Base-by-base conservation (phyloP, 208 protist species). In the Acanthamoeba pearcei region DNA sequence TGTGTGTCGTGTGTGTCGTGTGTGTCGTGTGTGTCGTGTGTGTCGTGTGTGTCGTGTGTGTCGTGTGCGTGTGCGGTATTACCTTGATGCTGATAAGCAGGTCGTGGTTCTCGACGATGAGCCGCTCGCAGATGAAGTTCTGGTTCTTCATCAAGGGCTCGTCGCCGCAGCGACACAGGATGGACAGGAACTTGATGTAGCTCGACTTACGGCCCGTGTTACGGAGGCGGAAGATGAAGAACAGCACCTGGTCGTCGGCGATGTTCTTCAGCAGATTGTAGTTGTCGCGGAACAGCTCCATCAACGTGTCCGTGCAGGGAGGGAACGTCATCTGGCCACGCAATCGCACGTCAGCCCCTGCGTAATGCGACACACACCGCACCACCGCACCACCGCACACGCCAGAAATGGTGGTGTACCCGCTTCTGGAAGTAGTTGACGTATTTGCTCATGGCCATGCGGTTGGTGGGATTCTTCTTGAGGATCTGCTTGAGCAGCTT, bases 241-340 rank as follows among this genome's bases (percentile, higher is more conserved):
- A 94, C 29, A 68, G 29, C 10, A 94, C 70, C 72, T 94, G 90
- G 53, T 94, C 90, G 35, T 94, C 90, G 27, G 68, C 64, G 70
- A 94, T 94, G 51, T 78, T 78, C 19, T 94, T 64, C 22, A 94
- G 32, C 38, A 94, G 90, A 32, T 83, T 55, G 49, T 64, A 51
- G 38, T 94, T 94, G 72, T 94, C 70, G 22, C 51, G 27, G 90
- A 94, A 94, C 27, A 94, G 70, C 90, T 94, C 90, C 70, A 94
- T 57, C 62, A 94, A 24, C 35, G 90, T 94, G 46, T 94, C 90
- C 35, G 86, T 93, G 38, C 60, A 68, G 13, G 53, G 86, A 42
- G 86, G 86, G 60, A 93, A 93, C 3, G 60, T 93, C 42, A 93
- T 93, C 86, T 93, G 38, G 5, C 13, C 22, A 38, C n/a, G 35